phyloP scores from a whole-genome alignment of 2,329 filamentous ascomycete genomes.

The Monosporascus sp. region DNA sequence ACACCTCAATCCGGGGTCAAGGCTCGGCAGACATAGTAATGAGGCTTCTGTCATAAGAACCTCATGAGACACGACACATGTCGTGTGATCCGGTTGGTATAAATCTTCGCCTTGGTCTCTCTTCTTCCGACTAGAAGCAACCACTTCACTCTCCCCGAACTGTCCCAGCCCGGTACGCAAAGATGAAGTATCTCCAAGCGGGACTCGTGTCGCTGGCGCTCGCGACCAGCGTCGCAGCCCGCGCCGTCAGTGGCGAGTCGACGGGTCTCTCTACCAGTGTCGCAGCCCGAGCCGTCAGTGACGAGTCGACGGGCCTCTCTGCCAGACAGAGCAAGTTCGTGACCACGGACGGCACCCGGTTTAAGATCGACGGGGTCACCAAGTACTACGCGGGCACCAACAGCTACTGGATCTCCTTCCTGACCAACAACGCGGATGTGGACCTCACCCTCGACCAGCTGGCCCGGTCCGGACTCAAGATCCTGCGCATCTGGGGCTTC shows the following conservation, averaged over 20 bases:
- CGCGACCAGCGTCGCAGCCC: background rate
- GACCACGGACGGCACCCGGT: conserved; percentile 22
- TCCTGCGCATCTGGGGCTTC: conserved; percentile 58
- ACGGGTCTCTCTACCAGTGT: conserved; percentile 3
- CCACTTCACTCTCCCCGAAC: no score
- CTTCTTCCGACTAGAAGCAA: no score
- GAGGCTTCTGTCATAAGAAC: background rate
- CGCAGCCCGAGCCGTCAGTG: background rate
- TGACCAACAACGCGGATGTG: conserved; percentile 47
- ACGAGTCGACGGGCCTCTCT: background rate
- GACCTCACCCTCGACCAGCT: conserved; percentile 46
- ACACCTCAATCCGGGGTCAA: background rate
- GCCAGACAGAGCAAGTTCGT: conserved; percentile 15
- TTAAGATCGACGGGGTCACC: conserved; percentile 36
- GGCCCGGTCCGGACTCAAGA: conserved; percentile 45
- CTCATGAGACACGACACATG: background rate
- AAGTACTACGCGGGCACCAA: conserved; percentile 47
- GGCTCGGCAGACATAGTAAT: background rate
- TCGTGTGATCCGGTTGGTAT: background rate
- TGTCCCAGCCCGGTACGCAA: background rate
- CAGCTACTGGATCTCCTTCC: conserved; percentile 47
- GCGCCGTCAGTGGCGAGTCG: background rate
- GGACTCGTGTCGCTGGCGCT: background rate
- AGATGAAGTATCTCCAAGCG: background rate
- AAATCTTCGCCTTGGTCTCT: no score